Conservation (phyloP, 192 early-diverging fungal species). For the Podila epicladia region DNA sequence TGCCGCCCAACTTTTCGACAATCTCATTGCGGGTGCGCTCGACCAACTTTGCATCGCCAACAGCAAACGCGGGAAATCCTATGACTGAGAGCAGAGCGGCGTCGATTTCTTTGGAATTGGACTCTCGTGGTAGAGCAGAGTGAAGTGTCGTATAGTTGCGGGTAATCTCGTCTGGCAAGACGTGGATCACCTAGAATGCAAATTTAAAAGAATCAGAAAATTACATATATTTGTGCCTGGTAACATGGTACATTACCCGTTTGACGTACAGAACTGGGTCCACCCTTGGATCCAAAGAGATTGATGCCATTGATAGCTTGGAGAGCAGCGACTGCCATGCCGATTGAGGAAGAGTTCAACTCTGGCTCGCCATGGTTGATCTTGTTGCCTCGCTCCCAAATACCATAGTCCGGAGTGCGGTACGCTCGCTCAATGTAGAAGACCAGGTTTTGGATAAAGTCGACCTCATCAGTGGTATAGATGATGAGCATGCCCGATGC, state of each 20-base stretch:
- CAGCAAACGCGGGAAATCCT: slow-evolving; percentile 90
- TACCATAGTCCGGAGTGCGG: slow-evolving; percentile 88
- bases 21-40: slow-evolving; percentile 77
- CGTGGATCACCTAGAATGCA: slow-evolving; percentile 75
- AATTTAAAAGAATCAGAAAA: background rate
- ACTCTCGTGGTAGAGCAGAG: slow-evolving; percentile 84
- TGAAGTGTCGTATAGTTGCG: slow-evolving; percentile 84
- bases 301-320: slow-evolving; percentile 89
- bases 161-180: slow-evolving; percentile 86
- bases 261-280: slow-evolving; percentile 70
- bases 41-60: slow-evolving; percentile 71
- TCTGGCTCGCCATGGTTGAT: slow-evolving; percentile 88
- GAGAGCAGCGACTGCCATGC: slow-evolving; percentile 88
- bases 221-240: background rate
- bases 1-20: slow-evolving; percentile 82
- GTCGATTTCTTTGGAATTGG: slow-evolving; percentile 88
- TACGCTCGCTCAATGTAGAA: slow-evolving; percentile 90
- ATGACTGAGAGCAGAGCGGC: slow-evolving; percentile 85
- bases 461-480: slow-evolving; percentile 85
- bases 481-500: slow-evolving; percentile 78
- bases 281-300: slow-evolving; percentile 83
- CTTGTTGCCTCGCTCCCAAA: slow-evolving; percentile 93
- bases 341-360: slow-evolving; percentile 88
- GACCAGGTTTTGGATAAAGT: slow-evolving; percentile 88
- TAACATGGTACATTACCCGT: background rate